phyloP scores from a whole-genome alignment of 75 land plant genomes.

The Selaginella tamariscina region DNA sequence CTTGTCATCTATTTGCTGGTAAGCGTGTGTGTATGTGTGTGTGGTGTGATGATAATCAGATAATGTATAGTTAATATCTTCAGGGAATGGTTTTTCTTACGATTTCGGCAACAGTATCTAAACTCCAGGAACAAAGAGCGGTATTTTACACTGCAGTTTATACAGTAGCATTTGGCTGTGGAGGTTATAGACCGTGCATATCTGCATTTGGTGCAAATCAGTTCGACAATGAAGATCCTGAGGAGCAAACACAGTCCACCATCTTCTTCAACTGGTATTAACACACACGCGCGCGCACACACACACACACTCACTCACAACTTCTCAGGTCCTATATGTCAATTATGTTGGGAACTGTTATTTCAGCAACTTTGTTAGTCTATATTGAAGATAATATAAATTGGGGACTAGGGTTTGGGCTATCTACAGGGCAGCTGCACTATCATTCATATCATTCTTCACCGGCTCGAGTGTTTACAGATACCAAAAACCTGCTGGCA shows the following conservation, averaged over 20 bases:
- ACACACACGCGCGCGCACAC: too few species aligned
- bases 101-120: conserved; percentile 59
- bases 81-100: conserved; percentile 67
- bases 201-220: conserved; percentile 65
- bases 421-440: conserved; percentile 11
- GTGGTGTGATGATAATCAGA: too few species aligned
- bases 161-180: conserved; percentile 57
- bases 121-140: conserved; percentile 16
- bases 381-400: conserved; percentile 37
- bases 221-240: conserved; percentile 20
- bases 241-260: conserved; percentile 31
- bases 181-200: conserved; percentile 62
- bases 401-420: conserved; percentile 21
- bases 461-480: conserved; percentile 23
- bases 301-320: too few species aligned
- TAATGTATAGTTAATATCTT: background rate
- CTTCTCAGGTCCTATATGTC: too few species aligned
- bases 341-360: conserved; percentile 50
- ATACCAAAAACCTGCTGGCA: conserved; percentile 35
- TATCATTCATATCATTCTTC: conserved; percentile 7
- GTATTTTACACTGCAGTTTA: conserved; percentile 50
- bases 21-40: conserved; percentile 13
- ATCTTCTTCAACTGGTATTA: conserved; percentile 59
- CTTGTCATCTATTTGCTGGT: conserved; percentile 39
- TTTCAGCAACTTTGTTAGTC: conserved; percentile 51